Base-by-base conservation (phyloP, 192 early-diverging fungal genomes). In the Coemansia sp. region DNA sequence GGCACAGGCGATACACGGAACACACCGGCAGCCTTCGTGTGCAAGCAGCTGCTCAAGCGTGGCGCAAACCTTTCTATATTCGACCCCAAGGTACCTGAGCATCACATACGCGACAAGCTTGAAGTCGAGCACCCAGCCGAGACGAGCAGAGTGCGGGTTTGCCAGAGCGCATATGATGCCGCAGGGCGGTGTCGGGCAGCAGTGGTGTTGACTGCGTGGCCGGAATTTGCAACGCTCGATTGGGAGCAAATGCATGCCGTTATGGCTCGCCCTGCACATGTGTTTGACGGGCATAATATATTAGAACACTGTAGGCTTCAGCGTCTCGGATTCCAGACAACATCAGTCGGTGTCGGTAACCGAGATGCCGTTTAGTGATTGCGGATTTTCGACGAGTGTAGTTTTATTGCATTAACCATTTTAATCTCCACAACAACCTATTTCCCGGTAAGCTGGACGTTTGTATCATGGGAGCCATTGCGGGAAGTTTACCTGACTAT, bases 1-100 rank as follows among this genome's bases (percentile, higher is more conserved):
- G 87, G 92, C 59, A 97, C 92, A 23, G 89, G 90, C 53, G 94
- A 97, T 75, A 89, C 94, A 25, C 82, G 94, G 48, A 90, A 94
- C 76, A 88, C 89, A 30, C 89, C 94, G 23, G 92, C 94, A n/a
- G 92, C 91, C 35, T 84, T 81, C 2, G 70, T 97, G 25, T 84
- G 86, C 65, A 83, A 88, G 59, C 78, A 86, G 48, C 84, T 95
- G 40, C 75, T 97, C 43, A 75, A 86, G 59, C 86, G 89, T 52
- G 85, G 82, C 20, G 91, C 92, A 10, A 62, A 71, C 23, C 59
- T 97, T 51, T 67, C 76, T 20, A 80, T 97, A 45, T 97, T 92
- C 67, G 94, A 97, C 59, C 94, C 94, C 35, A 93, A 94, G 81
- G 94, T 94, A 8, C 67, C 74, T 30, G 67, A 60, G 21, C 69